These are phyloP conservation scores for Yamadazyma sp. DNA, from an alignment of 805 yeast species.

Conservation along the genomic window DNA sequence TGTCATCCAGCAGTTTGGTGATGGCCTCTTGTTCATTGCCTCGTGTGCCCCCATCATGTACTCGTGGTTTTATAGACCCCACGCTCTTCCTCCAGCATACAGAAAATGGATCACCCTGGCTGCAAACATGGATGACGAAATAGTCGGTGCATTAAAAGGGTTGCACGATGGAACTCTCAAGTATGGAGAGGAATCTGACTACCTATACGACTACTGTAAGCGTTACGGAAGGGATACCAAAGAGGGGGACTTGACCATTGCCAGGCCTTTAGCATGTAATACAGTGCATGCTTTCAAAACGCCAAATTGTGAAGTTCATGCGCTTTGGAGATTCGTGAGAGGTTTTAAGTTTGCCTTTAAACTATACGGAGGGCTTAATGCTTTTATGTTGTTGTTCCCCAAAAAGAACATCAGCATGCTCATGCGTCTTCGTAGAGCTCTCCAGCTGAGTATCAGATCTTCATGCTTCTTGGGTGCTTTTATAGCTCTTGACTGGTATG, in stretches of 20 bases:
- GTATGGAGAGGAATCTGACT: constrained; percentile 39
- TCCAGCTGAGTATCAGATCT: constrained; percentile 35
- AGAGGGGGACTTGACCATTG: constrained; percentile 22
- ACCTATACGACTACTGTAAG: constrained; percentile 31
- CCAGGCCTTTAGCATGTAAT: constrained; percentile 38
- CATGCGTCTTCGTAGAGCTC: constrained; percentile 20
- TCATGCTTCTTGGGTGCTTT: constrained; percentile 44
- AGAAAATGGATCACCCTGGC: constrained; percentile 49
- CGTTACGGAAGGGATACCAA: constrained; percentile 34
- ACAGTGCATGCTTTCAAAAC: constrained; percentile 42
- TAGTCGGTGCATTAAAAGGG: constrained; percentile 30
- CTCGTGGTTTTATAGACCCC: constrained; percentile 41
- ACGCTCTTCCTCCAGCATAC: constrained; percentile 43
- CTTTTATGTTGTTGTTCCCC: constrained; percentile 29
- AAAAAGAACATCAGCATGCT: constrained; percentile 17
- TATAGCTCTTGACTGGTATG: constrained; percentile 47
- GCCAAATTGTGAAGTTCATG: constrained; percentile 45
- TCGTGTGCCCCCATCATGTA: constrained; percentile 36
- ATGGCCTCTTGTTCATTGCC: constrained; percentile 28
- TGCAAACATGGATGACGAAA: constrained; percentile 46
- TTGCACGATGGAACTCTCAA: constrained; percentile 29
- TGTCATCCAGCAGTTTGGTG: constrained; percentile 18
- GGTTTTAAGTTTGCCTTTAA: constrained; percentile 42
- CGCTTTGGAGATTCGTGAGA: constrained; percentile 43
- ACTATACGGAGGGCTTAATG: constrained; percentile 43